Percentiles rank a stretch among this genome's conserved stretches.
phyloP scores from a whole-genome alignment of 208 protist genomes.

The Acanthamoeba triangularis region DNA sequence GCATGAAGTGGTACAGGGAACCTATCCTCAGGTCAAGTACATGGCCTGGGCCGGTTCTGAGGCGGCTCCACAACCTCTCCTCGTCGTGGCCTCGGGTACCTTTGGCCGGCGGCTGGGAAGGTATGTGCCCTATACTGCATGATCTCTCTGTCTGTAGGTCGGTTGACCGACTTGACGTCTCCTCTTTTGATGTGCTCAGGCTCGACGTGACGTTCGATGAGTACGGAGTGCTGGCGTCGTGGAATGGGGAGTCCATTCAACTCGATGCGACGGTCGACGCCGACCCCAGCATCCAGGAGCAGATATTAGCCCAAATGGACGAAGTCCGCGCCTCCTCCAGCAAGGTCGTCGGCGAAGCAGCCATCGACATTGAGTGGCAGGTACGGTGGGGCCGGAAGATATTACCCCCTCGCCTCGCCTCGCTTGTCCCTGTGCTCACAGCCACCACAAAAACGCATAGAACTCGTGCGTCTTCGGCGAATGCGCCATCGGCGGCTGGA shows the following conservation, averaged over 20 bases:
- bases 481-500: constrained; percentile 48
- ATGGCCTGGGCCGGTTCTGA: neutral
- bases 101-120: constrained; percentile 14
- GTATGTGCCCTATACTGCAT: neutral
- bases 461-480: constrained; percentile 48
- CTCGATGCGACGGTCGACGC: neutral
- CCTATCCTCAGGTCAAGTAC: neutral
- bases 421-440: neutral
- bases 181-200: neutral
- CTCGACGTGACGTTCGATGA: constrained; percentile 59
- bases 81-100: neutral
- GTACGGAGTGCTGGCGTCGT: constrained; percentile 4
- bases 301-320: neutral
- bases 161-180: neutral
- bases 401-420: neutral
- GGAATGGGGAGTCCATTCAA: neutral
- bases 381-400: neutral
- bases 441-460: neutral
- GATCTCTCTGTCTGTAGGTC: no score
- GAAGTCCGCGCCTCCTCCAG: neutral
- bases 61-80: neutral
- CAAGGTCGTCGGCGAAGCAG: neutral
- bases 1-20: constrained; percentile 2
- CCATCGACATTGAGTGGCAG: constrained; percentile 39
- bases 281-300: neutral